Percentiles rank a stretch among this genome's conserved stretches.
Conservation (phyloP, 1,284 basidiomycete species). For the Melampsora americana region DNA sequence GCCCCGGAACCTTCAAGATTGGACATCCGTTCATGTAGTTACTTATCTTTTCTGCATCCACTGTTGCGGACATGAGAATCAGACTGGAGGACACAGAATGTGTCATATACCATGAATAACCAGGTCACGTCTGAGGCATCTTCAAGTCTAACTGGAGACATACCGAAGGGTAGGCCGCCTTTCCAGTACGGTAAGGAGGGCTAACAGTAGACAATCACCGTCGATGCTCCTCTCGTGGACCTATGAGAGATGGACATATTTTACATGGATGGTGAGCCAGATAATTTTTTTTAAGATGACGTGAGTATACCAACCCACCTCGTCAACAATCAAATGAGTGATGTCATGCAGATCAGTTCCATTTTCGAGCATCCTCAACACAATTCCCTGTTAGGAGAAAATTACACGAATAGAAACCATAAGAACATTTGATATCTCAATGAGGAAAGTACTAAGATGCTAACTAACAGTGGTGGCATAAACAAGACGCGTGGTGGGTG, state of each 20-base stretch:
- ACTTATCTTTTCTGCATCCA: constrained; percentile 93
- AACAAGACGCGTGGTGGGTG: constrained; percentile 56
- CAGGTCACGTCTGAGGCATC: neutral
- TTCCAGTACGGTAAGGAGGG: constrained; percentile 80
- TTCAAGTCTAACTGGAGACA: constrained; percentile 44
- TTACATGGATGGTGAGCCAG: too few relatives aligned
- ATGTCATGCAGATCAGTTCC: constrained; percentile 86
- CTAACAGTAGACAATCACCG: constrained; percentile 93
- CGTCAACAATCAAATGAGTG: constrained; percentile 83
- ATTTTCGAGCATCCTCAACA: constrained; percentile 90
- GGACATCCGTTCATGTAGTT: constrained; percentile 87
- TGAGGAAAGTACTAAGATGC: neutral
- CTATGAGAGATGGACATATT: constrained; percentile 48
- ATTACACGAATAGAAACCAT: constrained; percentile 28
- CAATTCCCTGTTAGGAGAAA: constrained; percentile 76
- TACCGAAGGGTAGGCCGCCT: constrained; percentile 80
- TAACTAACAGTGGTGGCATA: constrained; percentile 67
- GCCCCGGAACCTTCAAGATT: constrained; percentile 80
- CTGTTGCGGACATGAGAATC: constrained; percentile 94
- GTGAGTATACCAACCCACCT: constrained; percentile 59
- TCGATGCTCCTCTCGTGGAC: constrained; percentile 95
- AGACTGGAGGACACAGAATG: constrained; percentile 61
- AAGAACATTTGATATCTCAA: neutral
- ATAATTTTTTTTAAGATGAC: neutral
- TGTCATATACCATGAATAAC: neutral